Base-by-base conservation (phyloP, 169 alveolate species). In the Plasmodium fragile region DNA sequence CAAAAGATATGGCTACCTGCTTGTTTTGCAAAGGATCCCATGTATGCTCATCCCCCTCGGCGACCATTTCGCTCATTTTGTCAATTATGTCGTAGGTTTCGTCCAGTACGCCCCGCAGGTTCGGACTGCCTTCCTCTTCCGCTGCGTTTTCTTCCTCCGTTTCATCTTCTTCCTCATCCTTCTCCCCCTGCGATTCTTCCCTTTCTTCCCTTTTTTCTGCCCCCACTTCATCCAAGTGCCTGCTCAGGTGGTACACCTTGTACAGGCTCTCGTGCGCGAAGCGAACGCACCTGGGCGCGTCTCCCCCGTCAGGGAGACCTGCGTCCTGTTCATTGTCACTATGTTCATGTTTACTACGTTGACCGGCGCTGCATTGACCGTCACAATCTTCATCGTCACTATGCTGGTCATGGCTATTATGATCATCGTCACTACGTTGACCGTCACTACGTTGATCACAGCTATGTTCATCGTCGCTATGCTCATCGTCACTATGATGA, bases 401-500 rank as follows among this genome's bases (percentile, higher is more conserved):
- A 65, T 28, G 4, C 10, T 25, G 75, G 1, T 22, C 2, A 65
- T 25, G 16, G 75, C 41, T 65, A 65, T 65, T 0, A 2, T 65
- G 75, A 6, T 25, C 13, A 7, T 59, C 34, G 73, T 59, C 34
- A 34, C 73, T 18, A 59, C 18, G 10, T 7, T 59, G 73, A n/a
- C 8, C 28, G 3, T 55, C 72, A 32, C 22, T 55, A 55, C n/a
- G 72, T 2, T 41, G 52, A 41, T 41, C 16, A 7, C 8, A 11
- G 52, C 52, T 41, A 41, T 7, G 52, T 7, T 41, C 16, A 41
- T 41, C 16, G 16, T 41, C 52, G 83, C 83, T 34, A 32, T 98
- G 83, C 97, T 97, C 93, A 97, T 98, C 25, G 98, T 99, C 91
- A 98, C 98, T 25, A 99, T 99, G 92, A 98, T 99, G 65, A 82